phyloP scores from a whole-genome alignment of 73 alveolate species.

The Uronychia binucleata region DNA sequence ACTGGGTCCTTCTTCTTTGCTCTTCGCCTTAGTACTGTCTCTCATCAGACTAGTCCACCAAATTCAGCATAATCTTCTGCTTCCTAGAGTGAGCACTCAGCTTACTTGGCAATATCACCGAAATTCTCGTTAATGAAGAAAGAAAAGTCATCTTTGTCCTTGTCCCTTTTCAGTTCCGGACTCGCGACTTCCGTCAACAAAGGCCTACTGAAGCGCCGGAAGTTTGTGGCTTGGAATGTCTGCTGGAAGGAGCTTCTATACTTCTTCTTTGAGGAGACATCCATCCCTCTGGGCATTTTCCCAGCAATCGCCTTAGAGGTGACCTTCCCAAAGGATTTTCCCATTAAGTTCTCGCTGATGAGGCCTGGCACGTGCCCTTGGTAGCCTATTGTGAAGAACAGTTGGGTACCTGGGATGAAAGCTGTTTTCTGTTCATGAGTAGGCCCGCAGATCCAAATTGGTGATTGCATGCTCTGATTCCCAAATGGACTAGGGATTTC shows the following conservation, averaged over 20 bases:
- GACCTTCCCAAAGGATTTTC: conserved; percentile 53
- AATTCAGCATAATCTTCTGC: too few species aligned
- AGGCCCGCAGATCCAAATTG: conserved; percentile 68
- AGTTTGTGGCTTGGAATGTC: not conserved
- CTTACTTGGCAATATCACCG: too few species aligned
- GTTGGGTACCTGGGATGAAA: conserved; percentile 43
- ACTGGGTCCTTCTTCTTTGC: too few species aligned
- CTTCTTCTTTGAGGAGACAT: conserved; percentile 9
- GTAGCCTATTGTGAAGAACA: conserved; percentile 17
- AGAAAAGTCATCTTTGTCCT: too few species aligned
- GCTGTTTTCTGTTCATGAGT: conserved; percentile 44
- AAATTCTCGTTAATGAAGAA: too few species aligned
- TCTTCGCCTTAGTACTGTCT: too few species aligned
- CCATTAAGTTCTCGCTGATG: conserved; percentile 47
- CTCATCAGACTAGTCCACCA: too few species aligned
- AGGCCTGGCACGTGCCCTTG: conserved; percentile 73
- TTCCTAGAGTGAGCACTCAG: too few species aligned
- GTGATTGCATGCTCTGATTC: conserved; percentile 48
- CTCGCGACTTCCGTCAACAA: too few species aligned
- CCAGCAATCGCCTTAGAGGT: conserved; percentile 55
- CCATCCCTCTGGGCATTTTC: conserved; percentile 36
- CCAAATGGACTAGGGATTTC: too few species aligned
- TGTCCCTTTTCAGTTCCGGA: too few species aligned
- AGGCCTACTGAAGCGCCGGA: conserved; percentile 2
- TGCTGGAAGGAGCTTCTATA: conserved; percentile 7